phyloP scores from a whole-genome alignment of 2,329 filamentous ascomycete species.

The Alternaria metachromatica region DNA sequence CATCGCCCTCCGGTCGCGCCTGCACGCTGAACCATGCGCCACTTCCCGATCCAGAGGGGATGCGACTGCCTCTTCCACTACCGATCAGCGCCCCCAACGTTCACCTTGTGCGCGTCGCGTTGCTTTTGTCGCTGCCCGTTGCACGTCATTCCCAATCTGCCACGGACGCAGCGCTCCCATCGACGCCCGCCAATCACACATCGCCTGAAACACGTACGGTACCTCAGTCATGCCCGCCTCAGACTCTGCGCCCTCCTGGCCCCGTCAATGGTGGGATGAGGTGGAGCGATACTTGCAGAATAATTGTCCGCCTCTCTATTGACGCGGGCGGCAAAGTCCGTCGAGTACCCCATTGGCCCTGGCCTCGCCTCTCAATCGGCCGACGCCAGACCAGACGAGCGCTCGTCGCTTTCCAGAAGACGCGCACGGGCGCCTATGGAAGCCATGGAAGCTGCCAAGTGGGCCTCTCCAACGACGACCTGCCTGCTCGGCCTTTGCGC shows the following conservation, averaged over 20 bases:
- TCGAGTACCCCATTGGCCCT: constrained; percentile 12
- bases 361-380: constrained; percentile 10
- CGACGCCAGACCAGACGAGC: constrained; percentile 12
- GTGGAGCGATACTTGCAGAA: constrained; percentile 13
- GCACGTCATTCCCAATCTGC: constrained; percentile 17
- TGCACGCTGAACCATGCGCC: constrained; percentile 4
- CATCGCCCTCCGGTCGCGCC: constrained; percentile 5
- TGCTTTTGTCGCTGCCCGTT: constrained; percentile 1
- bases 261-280: neutral
- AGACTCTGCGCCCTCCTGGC: constrained; percentile 17
- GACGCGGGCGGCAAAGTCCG: constrained; percentile 12
- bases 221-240: constrained; percentile 25
- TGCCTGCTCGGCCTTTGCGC: constrained; percentile 14
- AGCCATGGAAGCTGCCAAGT: constrained; percentile 17
- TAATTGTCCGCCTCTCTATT: neutral
- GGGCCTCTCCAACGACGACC: constrained; percentile 8
- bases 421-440: constrained; percentile 23
- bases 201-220: neutral
- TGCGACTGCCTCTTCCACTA: constrained; percentile 6
- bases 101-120: neutral
- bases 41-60: constrained; percentile 16
- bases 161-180: constrained; percentile 3
- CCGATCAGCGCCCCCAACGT: neutral
- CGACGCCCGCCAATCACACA: neutral
- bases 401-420: constrained; percentile 28